Percentiles rank a stretch among this genome's conserved stretches.
Conservation (phyloP, 148 eudicot species). For the Vaccinium myrtillus region DNA sequence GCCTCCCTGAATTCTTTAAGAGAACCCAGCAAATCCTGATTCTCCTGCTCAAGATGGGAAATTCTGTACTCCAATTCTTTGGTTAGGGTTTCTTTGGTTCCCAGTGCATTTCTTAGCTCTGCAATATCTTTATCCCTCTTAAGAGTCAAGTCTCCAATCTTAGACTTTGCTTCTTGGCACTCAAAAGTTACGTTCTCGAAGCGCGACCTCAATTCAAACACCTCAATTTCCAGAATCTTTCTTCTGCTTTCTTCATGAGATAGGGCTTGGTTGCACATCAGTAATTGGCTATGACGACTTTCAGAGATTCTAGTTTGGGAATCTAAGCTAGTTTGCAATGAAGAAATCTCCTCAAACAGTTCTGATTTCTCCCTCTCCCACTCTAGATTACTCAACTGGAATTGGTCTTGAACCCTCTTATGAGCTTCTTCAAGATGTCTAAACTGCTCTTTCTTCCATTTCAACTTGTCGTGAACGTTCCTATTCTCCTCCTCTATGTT, state of each 20-base stretch:
- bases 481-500: constrained; percentile 59
- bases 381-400: constrained; percentile 47
- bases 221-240: constrained; percentile 52
- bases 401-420: constrained; percentile 49
- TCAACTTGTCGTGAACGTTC: constrained; percentile 51
- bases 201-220: constrained; percentile 52
- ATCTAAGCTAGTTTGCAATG: constrained; percentile 56
- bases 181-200: constrained; percentile 53
- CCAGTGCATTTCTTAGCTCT: constrained; percentile 42
- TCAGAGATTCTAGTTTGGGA: constrained; percentile 56
- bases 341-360: constrained; percentile 50
- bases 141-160: constrained; percentile 46
- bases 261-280: constrained; percentile 66
- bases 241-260: constrained; percentile 76
- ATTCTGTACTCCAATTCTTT: constrained; percentile 62
- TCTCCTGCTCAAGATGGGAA: constrained; percentile 62
- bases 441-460: constrained; percentile 83
- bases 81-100: constrained; percentile 42
- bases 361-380: constrained; percentile 57
- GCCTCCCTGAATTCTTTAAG: constrained; percentile 61
- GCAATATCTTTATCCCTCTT: constrained; percentile 67
- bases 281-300: constrained; percentile 44
- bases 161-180: constrained; percentile 51
- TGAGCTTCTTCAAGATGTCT: constrained; percentile 80
- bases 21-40: constrained; percentile 53